A percentile compares a stretch with the other conserved stretches of the same genome.
Conservation (phyloP, 192 early-diverging fungal species). For the Backusella tarrabulga region DNA sequence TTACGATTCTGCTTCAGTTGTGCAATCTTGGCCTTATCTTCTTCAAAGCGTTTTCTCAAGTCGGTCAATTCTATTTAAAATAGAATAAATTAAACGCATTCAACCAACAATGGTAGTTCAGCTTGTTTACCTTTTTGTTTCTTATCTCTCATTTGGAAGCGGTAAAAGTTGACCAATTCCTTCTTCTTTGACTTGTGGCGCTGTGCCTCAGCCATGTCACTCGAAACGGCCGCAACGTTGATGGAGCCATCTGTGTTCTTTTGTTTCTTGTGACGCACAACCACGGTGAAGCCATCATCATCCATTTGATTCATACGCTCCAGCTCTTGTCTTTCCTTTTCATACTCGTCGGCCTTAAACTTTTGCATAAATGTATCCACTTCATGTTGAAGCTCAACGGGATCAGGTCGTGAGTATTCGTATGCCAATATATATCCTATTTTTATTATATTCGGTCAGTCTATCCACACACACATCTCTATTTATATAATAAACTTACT, state of each 20-base stretch:
- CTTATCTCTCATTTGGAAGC: slow-evolving; percentile 92
- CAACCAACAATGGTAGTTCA: too few relatives aligned
- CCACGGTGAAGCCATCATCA: slow-evolving; percentile 90
- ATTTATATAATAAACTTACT: slow-evolving; percentile 27
- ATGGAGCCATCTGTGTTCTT: slow-evolving; percentile 67
- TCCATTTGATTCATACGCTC: slow-evolving; percentile 79
- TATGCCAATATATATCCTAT: slow-evolving; percentile 26
- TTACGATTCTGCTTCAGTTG: slow-evolving; percentile 73
- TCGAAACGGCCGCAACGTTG: slow-evolving; percentile 34
- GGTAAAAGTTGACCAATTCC: slow-evolving; percentile 88
- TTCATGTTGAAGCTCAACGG: slow-evolving; percentile 49
- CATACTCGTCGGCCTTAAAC: slow-evolving; percentile 76
- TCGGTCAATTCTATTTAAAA: slow-evolving; percentile 73
- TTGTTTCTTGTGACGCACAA: slow-evolving; percentile 65
- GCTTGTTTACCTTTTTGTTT: slow-evolving; percentile 72
- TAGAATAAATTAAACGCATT: background rate
- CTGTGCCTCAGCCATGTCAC: slow-evolving; percentile 57
- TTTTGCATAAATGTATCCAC: slow-evolving; percentile 75
- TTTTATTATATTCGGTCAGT: too few relatives aligned
- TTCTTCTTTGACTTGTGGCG: slow-evolving; percentile 58
- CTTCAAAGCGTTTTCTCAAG: slow-evolving; percentile 89
- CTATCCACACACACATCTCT: too few relatives aligned
- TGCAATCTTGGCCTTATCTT: slow-evolving; percentile 85
- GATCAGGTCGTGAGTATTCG: slow-evolving; percentile 33
- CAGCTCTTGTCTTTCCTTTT: slow-evolving; percentile 61